Evolutionary conservation across 345 rosid species (phyloP).

Genomic region (Pistacia atlantica): DNA sequence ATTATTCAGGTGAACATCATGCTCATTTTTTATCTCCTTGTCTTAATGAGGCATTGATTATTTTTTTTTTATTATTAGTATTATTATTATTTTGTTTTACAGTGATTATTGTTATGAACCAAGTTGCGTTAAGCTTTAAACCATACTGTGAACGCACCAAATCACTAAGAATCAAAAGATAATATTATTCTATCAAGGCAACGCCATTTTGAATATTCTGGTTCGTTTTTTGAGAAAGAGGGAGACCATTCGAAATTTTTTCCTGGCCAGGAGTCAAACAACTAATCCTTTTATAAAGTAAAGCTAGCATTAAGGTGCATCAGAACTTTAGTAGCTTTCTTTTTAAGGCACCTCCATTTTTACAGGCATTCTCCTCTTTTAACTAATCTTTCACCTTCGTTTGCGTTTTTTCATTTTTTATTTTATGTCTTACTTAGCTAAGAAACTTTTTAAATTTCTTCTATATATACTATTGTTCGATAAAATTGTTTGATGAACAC

Average conservation of each 20-base stretch:
- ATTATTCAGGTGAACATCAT: constrained; percentile 53
- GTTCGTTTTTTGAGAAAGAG: neutral
- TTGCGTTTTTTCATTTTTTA: no score
- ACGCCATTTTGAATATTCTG: neutral
- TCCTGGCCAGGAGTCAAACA: constrained; percentile 19
- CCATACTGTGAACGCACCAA: neutral
- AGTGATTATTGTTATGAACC: no score
- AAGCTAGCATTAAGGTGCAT: constrained; percentile 15
- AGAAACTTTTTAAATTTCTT: neutral
- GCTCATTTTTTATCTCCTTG: neutral
- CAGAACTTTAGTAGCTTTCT: constrained; percentile 27
- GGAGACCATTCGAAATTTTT: constrained; percentile 5
- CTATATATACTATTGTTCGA: neutral
- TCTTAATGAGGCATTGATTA: no score
- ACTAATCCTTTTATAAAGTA: constrained; percentile 30
- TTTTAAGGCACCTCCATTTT: constrained; percentile 20
- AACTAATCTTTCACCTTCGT: no score
- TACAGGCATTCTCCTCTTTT: neutral
- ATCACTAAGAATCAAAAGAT: neutral
- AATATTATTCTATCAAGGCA: neutral
- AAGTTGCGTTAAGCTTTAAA: neutral
- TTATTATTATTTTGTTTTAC: no score
- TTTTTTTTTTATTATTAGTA: no score
- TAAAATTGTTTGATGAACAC: neutral
- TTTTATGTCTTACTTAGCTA: no score